Base-by-base conservation (phyloP, 345 rosid genomes). In the Citrus australasica region DNA sequence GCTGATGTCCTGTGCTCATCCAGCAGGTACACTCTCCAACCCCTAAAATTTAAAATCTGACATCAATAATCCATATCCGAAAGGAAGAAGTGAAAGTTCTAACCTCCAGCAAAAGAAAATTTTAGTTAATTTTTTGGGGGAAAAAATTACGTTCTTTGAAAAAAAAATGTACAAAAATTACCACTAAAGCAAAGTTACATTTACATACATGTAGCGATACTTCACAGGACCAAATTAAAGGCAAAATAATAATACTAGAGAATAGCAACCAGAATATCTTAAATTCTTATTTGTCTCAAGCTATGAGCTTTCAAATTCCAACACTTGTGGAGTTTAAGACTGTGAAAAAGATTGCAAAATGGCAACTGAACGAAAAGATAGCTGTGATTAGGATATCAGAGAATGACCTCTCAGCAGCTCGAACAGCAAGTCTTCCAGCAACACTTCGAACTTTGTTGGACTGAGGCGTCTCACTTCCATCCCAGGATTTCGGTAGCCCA, bases 1-100 rank as follows among this genome's bases (percentile, higher is more conserved):
- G 86, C 73, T 56, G 98, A 87, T 73, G 98, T 90, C 28, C 97
- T 92, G 81, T 93, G 94, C 78, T 95, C 98, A 87, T 95, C 94
- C 78, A 85, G 90, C 35, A 95, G 88, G 86, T 92, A 95, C 71
- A 95, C 97, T 74, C 98, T 91, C 93, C 91, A 91, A 61, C 98
- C 97, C 85, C 97, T 95, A 78, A 37, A 62, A 85, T 80, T 79
- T 79, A 13, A 6, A 69, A 80, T 62, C 37, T 9, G 13, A 32
- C 8, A 76, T 82, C 37, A 83, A 68, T 22, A 69, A 48, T 40
- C 55, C 63, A 64, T 9, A n/a, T 35, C 21, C 24, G 24, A 53
- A 25, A 28, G 22, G 17, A 25, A 13, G 11, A 69, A 5, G 33
- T 2, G 28, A 37, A 77, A 28, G 51, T 1, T 61, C 67, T 51